These are phyloP conservation scores for Triadica sebifera DNA, from an alignment of 345 rosid genomes.

Conservation along the genomic window DNA sequence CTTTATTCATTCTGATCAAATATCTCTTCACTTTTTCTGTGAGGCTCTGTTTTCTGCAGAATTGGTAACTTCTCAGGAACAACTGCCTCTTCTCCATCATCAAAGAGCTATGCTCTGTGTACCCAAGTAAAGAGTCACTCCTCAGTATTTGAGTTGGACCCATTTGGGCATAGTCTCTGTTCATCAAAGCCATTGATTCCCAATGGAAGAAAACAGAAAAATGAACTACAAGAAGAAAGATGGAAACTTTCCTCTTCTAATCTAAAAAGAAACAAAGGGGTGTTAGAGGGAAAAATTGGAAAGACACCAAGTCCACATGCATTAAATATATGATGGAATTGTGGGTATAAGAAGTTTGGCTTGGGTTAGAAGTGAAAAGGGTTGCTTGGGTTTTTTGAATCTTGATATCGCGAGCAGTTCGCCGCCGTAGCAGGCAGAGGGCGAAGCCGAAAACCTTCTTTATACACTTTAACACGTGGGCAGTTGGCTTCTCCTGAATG, in stretches of 20 bases:
- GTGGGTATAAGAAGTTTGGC: neutral
- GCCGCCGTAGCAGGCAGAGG: constrained; percentile 19
- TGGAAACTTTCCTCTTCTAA: too few species aligned
- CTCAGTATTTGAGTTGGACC: neutral
- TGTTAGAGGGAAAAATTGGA: neutral
- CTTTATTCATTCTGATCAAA: constrained; percentile 49
- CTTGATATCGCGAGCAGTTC: neutral
- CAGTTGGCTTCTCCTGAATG: too few species aligned
- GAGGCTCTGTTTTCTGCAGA: constrained; percentile 57
- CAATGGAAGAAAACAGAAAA: neutral
- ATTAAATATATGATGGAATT: neutral
- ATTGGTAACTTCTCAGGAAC: constrained; percentile 76
- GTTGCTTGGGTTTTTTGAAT: neutral
- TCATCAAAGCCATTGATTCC: constrained; percentile 4
- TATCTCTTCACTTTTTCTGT: constrained; percentile 49
- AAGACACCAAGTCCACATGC: neutral
- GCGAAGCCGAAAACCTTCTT: constrained; percentile 3
- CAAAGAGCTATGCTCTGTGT: constrained; percentile 14
- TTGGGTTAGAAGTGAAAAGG: neutral
- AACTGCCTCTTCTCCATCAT: constrained; percentile 80
- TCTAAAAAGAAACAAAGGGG: neutral
- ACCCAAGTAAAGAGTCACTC: constrained; percentile 1
- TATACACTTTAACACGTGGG: constrained; percentile 12
- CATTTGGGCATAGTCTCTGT: constrained; percentile 4
- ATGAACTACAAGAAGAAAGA: too few species aligned